Base-by-base conservation (phyloP, 164 flowering plant genomes). In the Akebia trifoliata region DNA sequence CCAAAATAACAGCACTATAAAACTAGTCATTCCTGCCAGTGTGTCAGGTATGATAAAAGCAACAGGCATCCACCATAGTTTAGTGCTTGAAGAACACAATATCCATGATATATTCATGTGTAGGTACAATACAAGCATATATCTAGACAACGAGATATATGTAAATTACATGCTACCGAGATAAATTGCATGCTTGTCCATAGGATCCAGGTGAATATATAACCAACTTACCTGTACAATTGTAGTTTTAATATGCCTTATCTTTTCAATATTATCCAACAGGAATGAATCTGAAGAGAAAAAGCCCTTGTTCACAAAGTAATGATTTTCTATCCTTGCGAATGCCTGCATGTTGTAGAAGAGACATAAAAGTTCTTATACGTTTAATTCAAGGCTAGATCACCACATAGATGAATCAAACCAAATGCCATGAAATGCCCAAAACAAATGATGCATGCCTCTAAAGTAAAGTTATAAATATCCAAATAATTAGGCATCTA, bases 321-420 rank as follows among this genome's bases (percentile, higher is more conserved):
- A 90, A 69, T 93, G 99, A 30, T 86, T 93, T 70, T 93, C 99
- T 57, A 93, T 87, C 72, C 96, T 78, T 58, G 99, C 96, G 74
- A 90, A 90, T 63, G 97, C 97, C 97, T 90, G 87, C 54, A 65
- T 3, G 56, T 24, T 47, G 14, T 3, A 61, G 50, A 56, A 52
- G 42, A 53, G 29, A 64, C 12, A 11, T 3, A 48, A n/a, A n/a
- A n/a, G n/a, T n/a, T n/a, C n/a, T n/a, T n/a, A n/a, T n/a, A n/a
- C n/a, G n/a, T n/a, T n/a, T n/a, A n/a, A n/a, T n/a, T n/a, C n/a
- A n/a, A n/a, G n/a, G n/a, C n/a, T n/a, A n/a, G n/a, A n/a, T n/a
- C n/a, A n/a, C n/a, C n/a, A 44, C 48, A 8, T 3, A 44, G n/a
- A 40, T 40, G n/a, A 34, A 21, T 38, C 11, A 7, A 4, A 9